A percentile compares a stretch with the other conserved stretches of the same genome.
Conservation (phyloP, 2,329 filamentous ascomycete species). For the Penicillium fuscoglaucum region DNA sequence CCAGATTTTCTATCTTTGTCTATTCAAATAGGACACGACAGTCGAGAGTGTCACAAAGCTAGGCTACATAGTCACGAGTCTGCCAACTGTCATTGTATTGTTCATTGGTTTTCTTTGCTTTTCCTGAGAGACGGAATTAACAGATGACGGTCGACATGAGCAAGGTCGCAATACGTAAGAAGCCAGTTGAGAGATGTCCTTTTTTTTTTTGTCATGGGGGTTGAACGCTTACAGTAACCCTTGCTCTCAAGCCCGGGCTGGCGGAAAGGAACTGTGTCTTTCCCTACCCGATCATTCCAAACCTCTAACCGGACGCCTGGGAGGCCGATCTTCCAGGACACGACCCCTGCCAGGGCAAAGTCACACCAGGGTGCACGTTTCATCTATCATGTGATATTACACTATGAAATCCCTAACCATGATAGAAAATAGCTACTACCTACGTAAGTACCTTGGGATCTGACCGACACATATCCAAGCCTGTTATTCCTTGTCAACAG, state of each 20-base stretch:
- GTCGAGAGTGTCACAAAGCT: constrained; percentile 24
- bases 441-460: background rate
- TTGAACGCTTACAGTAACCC: constrained; percentile 2
- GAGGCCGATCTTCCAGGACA: constrained; percentile 17
- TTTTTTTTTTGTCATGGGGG: background rate
- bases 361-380: constrained; percentile 30
- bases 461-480: background rate
- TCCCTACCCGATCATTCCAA: constrained; percentile 12
- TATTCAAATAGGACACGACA: constrained; percentile 19
- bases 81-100: constrained; percentile 25
- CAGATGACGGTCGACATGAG: constrained; percentile 6
- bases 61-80: constrained; percentile 23
- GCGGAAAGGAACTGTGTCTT: constrained; percentile 7
- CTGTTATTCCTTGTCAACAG: background rate
- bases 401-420: background rate
- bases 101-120: constrained; percentile 2
- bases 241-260: constrained; percentile 11
- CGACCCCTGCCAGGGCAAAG: constrained; percentile 11
- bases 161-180: constrained; percentile 1
- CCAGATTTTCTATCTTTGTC: constrained; percentile 8
- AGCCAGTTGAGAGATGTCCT: background rate
- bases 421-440: background rate
- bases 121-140: constrained; percentile 1
- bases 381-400: constrained; percentile 33
- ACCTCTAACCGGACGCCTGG: constrained; percentile 18